Conservation (phyloP, 2,329 filamentous ascomycete genomes). For the Pseudocercospora eumusae region DNA sequence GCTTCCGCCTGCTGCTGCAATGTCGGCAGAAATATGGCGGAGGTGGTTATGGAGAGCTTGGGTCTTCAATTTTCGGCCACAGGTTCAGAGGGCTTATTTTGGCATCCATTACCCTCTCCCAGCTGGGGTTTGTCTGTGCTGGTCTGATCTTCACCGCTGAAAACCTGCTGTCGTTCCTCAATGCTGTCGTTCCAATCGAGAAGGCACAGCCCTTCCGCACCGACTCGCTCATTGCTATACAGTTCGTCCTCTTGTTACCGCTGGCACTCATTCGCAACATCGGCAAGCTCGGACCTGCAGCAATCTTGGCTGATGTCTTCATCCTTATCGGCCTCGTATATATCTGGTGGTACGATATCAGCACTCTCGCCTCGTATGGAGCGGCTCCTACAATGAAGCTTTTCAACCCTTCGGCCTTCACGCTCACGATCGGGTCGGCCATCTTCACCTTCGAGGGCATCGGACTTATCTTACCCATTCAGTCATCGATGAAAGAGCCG, state of each 20-base stretch:
- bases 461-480: slow-evolving; percentile 73
- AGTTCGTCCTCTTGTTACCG: slow-evolving; percentile 65
- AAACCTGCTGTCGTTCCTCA: slow-evolving; percentile 67
- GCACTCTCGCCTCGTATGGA: slow-evolving; percentile 57
- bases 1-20: slow-evolving; percentile 70
- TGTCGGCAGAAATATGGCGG: slow-evolving; percentile 66
- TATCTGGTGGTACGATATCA: slow-evolving; percentile 72
- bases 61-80: slow-evolving; percentile 64
- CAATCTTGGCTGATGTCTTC: slow-evolving; percentile 69
- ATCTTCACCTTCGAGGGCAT: slow-evolving; percentile 82
- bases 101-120: slow-evolving; percentile 69
- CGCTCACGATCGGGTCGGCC: slow-evolving; percentile 69
- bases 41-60: slow-evolving; percentile 72
- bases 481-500: slow-evolving; percentile 72
- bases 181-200: slow-evolving; percentile 57
- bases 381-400: slow-evolving; percentile 63
- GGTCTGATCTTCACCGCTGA: slow-evolving; percentile 77
- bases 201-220: slow-evolving; percentile 54
- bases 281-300: slow-evolving; percentile 69
- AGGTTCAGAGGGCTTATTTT: slow-evolving; percentile 67
- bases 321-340: slow-evolving; percentile 70
- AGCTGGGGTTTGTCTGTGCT: slow-evolving; percentile 76
- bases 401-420: slow-evolving; percentile 70
- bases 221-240: slow-evolving; percentile 64
- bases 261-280: slow-evolving; percentile 73